phyloP scores from a whole-genome alignment of 2,329 filamentous ascomycete species.

The Bipolaris bicolor region DNA sequence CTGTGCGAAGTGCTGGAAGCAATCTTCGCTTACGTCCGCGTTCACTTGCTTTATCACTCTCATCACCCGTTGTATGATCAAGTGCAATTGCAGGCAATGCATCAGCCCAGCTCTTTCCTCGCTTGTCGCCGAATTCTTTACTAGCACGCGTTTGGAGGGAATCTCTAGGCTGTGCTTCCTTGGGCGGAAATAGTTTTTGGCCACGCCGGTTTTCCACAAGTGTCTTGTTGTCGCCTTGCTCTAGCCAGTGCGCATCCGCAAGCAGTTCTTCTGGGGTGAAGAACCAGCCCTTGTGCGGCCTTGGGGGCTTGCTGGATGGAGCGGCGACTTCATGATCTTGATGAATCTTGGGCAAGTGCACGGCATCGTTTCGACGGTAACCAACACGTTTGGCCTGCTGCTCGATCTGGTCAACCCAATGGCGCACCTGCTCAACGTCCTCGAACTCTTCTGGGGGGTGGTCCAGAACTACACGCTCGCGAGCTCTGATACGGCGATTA shows the following conservation, averaged over 20 bases:
- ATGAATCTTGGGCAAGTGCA: conserved; percentile 43
- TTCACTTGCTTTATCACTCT: conserved; percentile 47
- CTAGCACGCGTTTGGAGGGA: conserved; percentile 40
- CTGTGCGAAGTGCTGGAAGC: conserved; percentile 40
- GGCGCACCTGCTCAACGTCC: conserved; percentile 71
- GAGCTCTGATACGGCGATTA: conserved; percentile 82
- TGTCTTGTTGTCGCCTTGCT: conserved; percentile 78
- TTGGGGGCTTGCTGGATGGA: conserved; percentile 63
- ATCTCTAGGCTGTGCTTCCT: conserved; percentile 34
- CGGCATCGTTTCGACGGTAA: conserved; percentile 48
- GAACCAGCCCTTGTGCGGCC: conserved; percentile 83
- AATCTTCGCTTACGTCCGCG: conserved; percentile 46
- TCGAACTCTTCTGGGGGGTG: conserved; percentile 78
- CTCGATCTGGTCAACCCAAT: conserved; percentile 77
- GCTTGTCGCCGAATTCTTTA: conserved; percentile 44
- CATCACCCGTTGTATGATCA: conserved; percentile 42
- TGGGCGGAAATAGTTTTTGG: conserved; percentile 67
- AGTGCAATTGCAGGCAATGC: conserved; percentile 32
- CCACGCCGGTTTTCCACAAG: conserved; percentile 82
- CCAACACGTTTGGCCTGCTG: conserved; percentile 49
- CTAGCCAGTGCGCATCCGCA: conserved; percentile 89
- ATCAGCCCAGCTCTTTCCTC: conserved; percentile 44
- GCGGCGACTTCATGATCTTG: conserved; percentile 32
- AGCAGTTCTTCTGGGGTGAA: conserved; percentile 83
- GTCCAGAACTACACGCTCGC: conserved; percentile 76